A percentile compares a stretch with the other conserved stretches of the same genome.
Conservation (phyloP, 306 rosid species). For the Ochetophila trinervis region DNA sequence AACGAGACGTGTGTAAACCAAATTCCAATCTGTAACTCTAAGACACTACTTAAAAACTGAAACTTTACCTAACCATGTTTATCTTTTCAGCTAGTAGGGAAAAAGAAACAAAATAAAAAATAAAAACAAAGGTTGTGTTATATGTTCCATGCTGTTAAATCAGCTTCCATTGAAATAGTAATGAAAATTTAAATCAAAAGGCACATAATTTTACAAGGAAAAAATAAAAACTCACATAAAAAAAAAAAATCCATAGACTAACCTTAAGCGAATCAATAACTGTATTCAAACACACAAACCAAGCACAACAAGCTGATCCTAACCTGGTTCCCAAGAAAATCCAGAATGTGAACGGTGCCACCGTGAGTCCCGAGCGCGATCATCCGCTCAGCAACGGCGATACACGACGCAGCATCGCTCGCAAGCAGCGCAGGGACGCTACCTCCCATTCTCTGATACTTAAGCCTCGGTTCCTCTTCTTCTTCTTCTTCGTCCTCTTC, state of each 20-base stretch:
- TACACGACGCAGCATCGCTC: conserved; percentile 81
- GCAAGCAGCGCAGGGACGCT: conserved; percentile 79
- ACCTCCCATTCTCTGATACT: conserved; percentile 98
- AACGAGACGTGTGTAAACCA: no score
- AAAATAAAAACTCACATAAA: no score
- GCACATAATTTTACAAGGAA: neutral
- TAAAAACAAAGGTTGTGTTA: no score
- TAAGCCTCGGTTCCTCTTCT: conserved; percentile 92
- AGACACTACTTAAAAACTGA: neutral
- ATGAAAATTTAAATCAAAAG: neutral
- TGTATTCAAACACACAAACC: neutral
- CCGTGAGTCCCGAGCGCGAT: conserved; percentile 88
- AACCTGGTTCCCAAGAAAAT: conserved; percentile 98
- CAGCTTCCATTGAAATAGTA: neutral
- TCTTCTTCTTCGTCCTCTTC: conserved; percentile 41
- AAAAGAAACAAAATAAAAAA: no score
- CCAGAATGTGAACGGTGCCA: conserved; percentile 84
- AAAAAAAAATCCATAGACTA: neutral
- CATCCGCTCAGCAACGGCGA: conserved; percentile 94
- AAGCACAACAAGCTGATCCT: neutral
- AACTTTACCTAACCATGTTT: neutral
- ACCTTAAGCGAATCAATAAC: neutral
- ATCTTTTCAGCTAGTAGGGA: no score
- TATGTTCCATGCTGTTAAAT: no score
- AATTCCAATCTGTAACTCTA: neutral